Base-by-base conservation (phyloP, 306 rosid species). In the Notholithocarpus densiflorus region DNA sequence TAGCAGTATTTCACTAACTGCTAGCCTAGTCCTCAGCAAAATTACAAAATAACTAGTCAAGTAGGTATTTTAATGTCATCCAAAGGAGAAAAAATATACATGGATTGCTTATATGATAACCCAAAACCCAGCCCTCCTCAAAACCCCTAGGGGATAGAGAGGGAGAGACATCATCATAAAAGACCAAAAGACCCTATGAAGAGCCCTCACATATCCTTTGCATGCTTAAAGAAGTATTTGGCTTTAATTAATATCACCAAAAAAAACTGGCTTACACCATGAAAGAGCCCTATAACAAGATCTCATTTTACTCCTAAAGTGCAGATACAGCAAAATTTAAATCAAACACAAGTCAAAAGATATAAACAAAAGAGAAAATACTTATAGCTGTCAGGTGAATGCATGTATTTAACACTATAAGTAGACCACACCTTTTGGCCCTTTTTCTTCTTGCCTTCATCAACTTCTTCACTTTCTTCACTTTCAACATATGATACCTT, bases 401-500 rank as follows among this genome's bases (percentile, higher is more conserved):
- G 68, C 71, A 56, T 43, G 37, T 56, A 61, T 23, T 37, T 68
- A 64, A 75, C 17, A 53, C 43, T n/a, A 77, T 4, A 75, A 64
- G 59, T 59, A 82, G 76, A 76, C 52, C 40, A 84, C 83, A 96
- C 99, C 93, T 93, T 96, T 65, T 86, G 98, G 27, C 88, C 68
- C 87, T 90, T 93, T 72, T 92, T 96, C 93, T 94, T 95, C 85
- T 89, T 95, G 82, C 92, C 93, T 82, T 93, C 99, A 76, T 93
- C 99, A 60, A 76, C 84, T 51, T 90, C 99, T 78, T 96, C 99
- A 84, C 98, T 93, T 87, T 81, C 99, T 55, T 96, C 99, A 85
- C 99, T 96, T 88, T 96, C 99, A 88, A 88, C 96, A 87, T 96
- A 96, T n/a, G 99, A 96, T 62, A 93, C 98, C 88, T 96, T 96